Conservation (phyloP, 2,329 filamentous ascomycete genomes). For the Sporothrix globosa region DNA sequence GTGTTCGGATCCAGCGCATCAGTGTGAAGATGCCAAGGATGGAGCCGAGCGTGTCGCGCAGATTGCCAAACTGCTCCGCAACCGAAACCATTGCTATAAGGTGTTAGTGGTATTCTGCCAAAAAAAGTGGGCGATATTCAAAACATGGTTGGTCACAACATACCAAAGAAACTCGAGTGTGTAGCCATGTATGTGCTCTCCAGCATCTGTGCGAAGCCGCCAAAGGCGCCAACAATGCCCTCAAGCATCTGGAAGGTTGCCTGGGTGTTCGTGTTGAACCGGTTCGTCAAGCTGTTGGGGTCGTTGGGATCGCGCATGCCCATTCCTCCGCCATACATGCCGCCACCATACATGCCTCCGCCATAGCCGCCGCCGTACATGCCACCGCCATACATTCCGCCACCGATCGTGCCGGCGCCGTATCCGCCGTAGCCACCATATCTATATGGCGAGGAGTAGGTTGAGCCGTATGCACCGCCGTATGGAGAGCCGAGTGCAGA, state of each 20-base stretch:
- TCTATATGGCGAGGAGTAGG: constrained; percentile 56
- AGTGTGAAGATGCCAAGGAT: constrained; percentile 94
- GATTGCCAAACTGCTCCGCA: constrained; percentile 92
- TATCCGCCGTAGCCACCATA: constrained; percentile 48
- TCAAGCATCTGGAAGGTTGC: constrained; percentile 98
- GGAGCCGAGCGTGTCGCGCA: constrained; percentile 90
- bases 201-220: constrained; percentile 97
- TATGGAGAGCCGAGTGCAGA: constrained; percentile 40
- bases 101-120: constrained; percentile 28
- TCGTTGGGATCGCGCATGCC: constrained; percentile 71
- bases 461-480: constrained; percentile 43
- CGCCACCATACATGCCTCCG: constrained; percentile 50
- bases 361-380: constrained; percentile 57
- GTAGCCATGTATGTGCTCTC: constrained; percentile 99
- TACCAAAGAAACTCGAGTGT: constrained; percentile 97
- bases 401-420: constrained; percentile 50
- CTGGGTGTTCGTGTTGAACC: constrained; percentile 91
- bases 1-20: constrained; percentile 89
- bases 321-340: constrained; percentile 57
- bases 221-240: constrained; percentile 93
- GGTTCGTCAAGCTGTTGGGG: constrained; percentile 90
- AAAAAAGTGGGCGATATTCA: background rate
- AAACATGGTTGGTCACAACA: background rate
- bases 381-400: constrained; percentile 35
- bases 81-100: constrained; percentile 92